These are phyloP conservation scores for Tympanopsis confertula DNA, from an alignment of 2,329 filamentous ascomycete genomes.

Conservation along the genomic window DNA sequence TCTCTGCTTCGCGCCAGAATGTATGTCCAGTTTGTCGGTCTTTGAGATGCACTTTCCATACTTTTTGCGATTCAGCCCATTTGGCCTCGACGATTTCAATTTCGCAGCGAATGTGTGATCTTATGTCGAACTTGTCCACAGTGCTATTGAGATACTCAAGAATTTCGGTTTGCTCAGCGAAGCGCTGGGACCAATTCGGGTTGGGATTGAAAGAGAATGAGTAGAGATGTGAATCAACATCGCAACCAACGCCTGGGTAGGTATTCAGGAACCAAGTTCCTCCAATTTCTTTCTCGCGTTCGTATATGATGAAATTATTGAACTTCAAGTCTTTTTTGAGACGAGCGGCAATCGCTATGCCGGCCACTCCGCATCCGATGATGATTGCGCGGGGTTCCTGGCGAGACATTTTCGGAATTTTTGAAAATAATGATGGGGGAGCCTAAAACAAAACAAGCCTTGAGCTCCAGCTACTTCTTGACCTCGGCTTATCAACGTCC, in stretches of 20 bases:
- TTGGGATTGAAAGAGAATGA: slow-evolving; percentile 42
- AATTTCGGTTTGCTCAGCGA: slow-evolving; percentile 41
- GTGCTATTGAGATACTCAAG: slow-evolving; percentile 35
- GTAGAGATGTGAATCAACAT: slow-evolving; percentile 10
- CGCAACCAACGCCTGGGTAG: slow-evolving; percentile 9
- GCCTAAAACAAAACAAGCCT: too few relatives aligned
- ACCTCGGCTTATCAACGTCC: too few relatives aligned
- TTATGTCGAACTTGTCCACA: slow-evolving; percentile 34
- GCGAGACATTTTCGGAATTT: too few relatives aligned
- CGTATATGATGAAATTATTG: slow-evolving; percentile 14
- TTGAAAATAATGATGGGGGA: too few relatives aligned
- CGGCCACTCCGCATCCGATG: too few relatives aligned
- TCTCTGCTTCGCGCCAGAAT: neutral
- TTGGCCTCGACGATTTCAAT: slow-evolving; percentile 27
- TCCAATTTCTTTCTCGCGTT: neutral
- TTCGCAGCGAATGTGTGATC: slow-evolving; percentile 26
- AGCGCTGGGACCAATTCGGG: slow-evolving; percentile 45
- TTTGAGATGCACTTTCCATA: slow-evolving; percentile 16
- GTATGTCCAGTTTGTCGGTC: neutral
- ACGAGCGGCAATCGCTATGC: too few relatives aligned
- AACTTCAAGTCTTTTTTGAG: too few relatives aligned
- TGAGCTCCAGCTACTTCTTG: too few relatives aligned
- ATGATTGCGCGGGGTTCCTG: too few relatives aligned
- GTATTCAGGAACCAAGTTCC: slow-evolving; percentile 10
- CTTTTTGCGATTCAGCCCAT: slow-evolving; percentile 29